These are phyloP conservation scores for Diaporthe aspalathi DNA, from an alignment of 2,329 filamentous ascomycete genomes.

Conservation along the genomic window DNA sequence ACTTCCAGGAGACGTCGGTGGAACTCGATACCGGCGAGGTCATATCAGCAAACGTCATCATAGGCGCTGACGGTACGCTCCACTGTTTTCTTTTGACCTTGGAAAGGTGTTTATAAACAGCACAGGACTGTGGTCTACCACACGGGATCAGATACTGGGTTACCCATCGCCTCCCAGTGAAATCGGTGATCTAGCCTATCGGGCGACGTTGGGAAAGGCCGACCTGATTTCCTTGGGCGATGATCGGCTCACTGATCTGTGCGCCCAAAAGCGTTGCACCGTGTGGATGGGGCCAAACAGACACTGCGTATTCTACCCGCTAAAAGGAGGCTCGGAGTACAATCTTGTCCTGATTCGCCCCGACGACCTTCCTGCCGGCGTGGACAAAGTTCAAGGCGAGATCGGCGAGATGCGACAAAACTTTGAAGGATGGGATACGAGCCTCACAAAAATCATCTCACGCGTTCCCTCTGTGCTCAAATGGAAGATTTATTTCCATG, in stretches of 20 bases:
- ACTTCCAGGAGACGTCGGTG: conserved; percentile 27
- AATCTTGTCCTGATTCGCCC: neutral
- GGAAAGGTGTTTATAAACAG: conserved; percentile 1
- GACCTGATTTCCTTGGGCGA: conserved; percentile 28
- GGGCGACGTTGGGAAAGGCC: conserved; percentile 1
- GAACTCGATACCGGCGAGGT: conserved; percentile 24
- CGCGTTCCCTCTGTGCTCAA: neutral
- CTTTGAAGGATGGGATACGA: conserved; percentile 31
- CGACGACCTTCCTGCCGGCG: neutral
- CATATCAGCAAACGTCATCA: conserved; percentile 18
- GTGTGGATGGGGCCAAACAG: conserved; percentile 1
- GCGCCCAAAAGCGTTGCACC: neutral
- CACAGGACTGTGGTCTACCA: neutral
- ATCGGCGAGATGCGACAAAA: conserved; percentile 31
- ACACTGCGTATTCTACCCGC: neutral
- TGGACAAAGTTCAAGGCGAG: conserved; percentile 11
- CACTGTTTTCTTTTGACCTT: neutral
- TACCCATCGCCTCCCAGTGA: neutral
- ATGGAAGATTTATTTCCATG: conserved; percentile 29
- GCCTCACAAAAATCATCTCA: conserved; percentile 18
- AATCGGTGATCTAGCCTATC: conserved; percentile 5
- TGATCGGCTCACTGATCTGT: neutral
- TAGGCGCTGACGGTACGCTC: conserved; percentile 33
- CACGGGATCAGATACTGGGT: conserved; percentile 1
- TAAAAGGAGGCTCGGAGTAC: neutral